A percentile compares a stretch with the other conserved stretches of the same genome.
Conservation (phyloP, 805 yeast species). For the Lachancea lanzarotensis region DNA sequence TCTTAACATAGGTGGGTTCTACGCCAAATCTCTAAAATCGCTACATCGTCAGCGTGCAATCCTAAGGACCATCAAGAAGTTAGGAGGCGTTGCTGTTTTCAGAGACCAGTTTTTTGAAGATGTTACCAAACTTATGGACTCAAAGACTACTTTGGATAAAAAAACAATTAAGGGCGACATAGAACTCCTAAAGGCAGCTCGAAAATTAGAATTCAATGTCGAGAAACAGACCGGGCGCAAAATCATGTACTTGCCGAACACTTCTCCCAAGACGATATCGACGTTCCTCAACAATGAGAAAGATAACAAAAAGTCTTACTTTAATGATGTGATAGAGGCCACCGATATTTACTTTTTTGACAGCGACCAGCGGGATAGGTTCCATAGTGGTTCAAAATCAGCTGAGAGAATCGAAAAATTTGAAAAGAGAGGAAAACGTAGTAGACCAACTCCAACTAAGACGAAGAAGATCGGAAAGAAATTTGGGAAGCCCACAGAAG, state of each 20-base stretch:
- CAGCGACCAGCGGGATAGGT: conserved; percentile 25
- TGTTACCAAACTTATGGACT: conserved; percentile 38
- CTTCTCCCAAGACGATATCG: conserved; percentile 14
- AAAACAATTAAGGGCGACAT: conserved; percentile 47
- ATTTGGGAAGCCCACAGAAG: neutral
- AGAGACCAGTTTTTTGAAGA: conserved; percentile 36
- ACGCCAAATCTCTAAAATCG: conserved; percentile 39
- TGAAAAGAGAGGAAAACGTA: conserved; percentile 12
- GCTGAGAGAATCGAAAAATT: conserved; percentile 28
- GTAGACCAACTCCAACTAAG: neutral
- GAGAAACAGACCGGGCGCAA: conserved; percentile 20
- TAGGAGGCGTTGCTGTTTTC: conserved; percentile 42
- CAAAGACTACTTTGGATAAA: conserved; percentile 42
- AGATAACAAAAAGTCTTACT: conserved; percentile 21
- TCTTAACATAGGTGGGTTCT: conserved; percentile 29
- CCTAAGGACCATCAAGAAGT: conserved; percentile 36
- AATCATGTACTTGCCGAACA: conserved; percentile 21
- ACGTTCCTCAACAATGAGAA: conserved; percentile 22
- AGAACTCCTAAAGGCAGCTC: conserved; percentile 18
- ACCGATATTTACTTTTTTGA: conserved; percentile 32
- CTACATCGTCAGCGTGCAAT: conserved; percentile 40
- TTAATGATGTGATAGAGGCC: conserved; percentile 24
- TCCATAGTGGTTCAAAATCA: conserved; percentile 26
- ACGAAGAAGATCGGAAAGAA: neutral
- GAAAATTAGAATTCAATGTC: conserved; percentile 16